Evolutionary conservation across 768 basidiomycete genomes (phyloP), one percentile per base, ranked within the genome.

Genomic region (Mycena metata): DNA sequence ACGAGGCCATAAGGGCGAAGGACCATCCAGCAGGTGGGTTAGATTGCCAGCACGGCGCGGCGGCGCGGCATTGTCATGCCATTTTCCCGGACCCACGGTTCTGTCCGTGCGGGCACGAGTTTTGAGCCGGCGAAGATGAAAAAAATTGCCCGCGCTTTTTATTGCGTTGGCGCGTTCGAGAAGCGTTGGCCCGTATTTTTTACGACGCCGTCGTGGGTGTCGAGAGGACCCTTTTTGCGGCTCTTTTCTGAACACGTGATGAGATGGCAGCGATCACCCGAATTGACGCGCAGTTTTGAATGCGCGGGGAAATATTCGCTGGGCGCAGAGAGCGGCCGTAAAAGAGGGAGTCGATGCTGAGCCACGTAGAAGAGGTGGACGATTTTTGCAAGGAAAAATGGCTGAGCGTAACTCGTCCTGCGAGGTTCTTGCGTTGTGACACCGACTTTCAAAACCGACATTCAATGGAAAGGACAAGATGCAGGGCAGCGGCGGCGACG

Each of bases 361-460:
- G 30, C 26, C n/a, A 30, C 13, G 47, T 33, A 1, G 58, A 46
- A 64, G 21, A 55, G 2, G 19, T 10, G 36, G 52, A 19, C 13
- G 36, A 41, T 33, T 43, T 63, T 64, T 51, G 19, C 21, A 8
- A 33, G 36, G 36, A 43, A 59, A 45, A 58, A 0, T 39, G 39
- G 41, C n/a, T 30, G 30, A 59, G 64, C 43, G 41, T 26, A 45
- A 54, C n/a, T 49, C 19, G 66, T 61, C n/a, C 56, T 55, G 56
- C 42, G 60, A 57, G 66, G 3, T 39, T 39, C 5, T 39, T 39
- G 10, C 15, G 39, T 10, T 57, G 66, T 61, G 54, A 67, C 66
- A 50, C n/a, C 33, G 30, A 3, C 54, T 67, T 67, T 26, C 54
- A 60, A 67, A 56, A 56, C 47, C 66, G 60, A 62, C 36, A 67